Base-by-base conservation (phyloP, 2,329 filamentous ascomycete genomes). In the Ophiocordyceps camponoti-rufipedis region DNA sequence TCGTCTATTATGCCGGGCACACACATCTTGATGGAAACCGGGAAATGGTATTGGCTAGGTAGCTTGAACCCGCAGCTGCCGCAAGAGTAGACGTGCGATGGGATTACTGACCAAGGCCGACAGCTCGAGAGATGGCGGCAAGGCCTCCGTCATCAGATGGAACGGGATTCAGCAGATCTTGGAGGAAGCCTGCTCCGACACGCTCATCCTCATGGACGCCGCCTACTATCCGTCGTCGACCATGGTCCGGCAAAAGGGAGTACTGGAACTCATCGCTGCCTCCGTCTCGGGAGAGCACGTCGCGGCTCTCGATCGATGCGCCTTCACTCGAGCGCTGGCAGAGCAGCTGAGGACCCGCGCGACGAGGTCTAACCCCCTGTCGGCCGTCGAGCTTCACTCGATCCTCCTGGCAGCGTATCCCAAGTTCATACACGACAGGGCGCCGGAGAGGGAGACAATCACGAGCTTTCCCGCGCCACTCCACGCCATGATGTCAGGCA, bases 31-130 rank as follows among this genome's bases (percentile, higher is more conserved):
- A 77, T 50, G 64, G 62, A 7, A 69, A 75, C 46, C 63, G 71
- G 41, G 70, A 76, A 50, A 75, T 76, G 70, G 64, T 75, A 31
- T 60, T 78, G 39, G 65, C 72, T 41, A 76, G 72, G 74, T 75
- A 57, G 48, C 62, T 51, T 38, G n/a, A 31, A 29, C 33, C 16
- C 28, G 40, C 40, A 23, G 40, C 23, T 29, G 14, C 9, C 18
- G 8, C 13, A 12, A 44, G 3, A 9, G 10, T n/a, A 12, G 23
- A 19, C 23, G 28, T 40, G 13, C 43, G 19, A 16, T 39, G 23
- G 18, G 41, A 12, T 32, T 44, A 13, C 56, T 59, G 48, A 59
- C 49, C 43, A 40, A 18, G 13, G 39, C 18, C 28, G 19, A 35
- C 51, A 77, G 72, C 56, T 72, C 71, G 43, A 64, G 61, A 46